Percentiles rank a stretch among this genome's conserved stretches.
These are phyloP conservation scores for Penicillium sp. DNA, from an alignment of 2,329 filamentous ascomycete species.

Conservation along the genomic window DNA sequence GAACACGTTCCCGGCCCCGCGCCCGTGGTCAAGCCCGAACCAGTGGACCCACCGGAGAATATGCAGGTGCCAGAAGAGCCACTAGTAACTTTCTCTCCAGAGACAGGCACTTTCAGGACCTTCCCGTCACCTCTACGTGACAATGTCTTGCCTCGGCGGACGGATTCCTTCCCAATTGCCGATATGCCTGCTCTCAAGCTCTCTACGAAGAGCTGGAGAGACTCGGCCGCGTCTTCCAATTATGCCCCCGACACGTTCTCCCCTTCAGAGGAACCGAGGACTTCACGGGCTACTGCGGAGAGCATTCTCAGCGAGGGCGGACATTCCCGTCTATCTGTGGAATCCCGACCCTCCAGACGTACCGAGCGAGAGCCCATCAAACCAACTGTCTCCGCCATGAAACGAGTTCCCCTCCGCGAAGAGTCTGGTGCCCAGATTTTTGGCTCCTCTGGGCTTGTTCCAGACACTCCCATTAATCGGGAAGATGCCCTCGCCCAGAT, in stretches of 20 bases:
- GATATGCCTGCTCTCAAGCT: constrained; percentile 14
- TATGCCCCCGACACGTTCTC: constrained; percentile 19
- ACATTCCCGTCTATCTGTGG: constrained; percentile 5
- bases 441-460: constrained; percentile 33
- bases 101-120: constrained; percentile 49
- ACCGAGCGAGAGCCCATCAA: constrained; percentile 17
- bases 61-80: constrained; percentile 37
- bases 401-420: constrained; percentile 40
- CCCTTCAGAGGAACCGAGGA: constrained; percentile 19
- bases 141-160: constrained; percentile 29
- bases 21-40: constrained; percentile 22
- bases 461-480: constrained; percentile 50
- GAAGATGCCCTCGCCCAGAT: constrained; percentile 56
- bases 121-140: constrained; percentile 44
- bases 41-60: constrained; percentile 26
- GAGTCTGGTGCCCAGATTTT: constrained; percentile 26
- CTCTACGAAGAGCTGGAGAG: constrained; percentile 10
- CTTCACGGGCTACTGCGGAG: constrained; percentile 9
- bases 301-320: neutral
- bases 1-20: constrained; percentile 3
- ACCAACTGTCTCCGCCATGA: constrained; percentile 31
- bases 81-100: constrained; percentile 48
- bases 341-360: constrained; percentile 18
- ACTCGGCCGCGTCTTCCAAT: constrained; percentile 14
- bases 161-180: constrained; percentile 21